Conservation (phyloP, 2,329 filamentous ascomycete species). For the Calonectria leucothoes region DNA sequence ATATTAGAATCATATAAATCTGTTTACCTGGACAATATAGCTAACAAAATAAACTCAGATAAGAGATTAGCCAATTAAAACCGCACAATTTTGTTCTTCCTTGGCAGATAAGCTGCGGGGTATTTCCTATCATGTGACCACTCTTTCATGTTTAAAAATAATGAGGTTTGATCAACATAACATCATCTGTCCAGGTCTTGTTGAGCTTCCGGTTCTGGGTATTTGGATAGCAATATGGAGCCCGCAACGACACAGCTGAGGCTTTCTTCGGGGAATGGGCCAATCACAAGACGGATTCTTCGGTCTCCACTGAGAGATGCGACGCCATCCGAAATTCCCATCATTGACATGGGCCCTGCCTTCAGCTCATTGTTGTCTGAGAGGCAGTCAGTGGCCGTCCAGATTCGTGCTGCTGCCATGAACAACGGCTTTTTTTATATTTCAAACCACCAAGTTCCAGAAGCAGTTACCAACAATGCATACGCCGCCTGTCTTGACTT, state of each 20-base stretch:
- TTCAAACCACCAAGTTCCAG: constrained; percentile 1
- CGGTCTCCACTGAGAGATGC: not conserved
- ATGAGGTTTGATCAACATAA: not conserved
- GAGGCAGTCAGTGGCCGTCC: not conserved
- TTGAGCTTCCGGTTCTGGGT: not conserved
- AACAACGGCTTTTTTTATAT: constrained; percentile 14
- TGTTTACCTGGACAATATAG: too few species aligned
- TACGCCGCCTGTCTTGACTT: not conserved
- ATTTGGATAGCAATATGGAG: not conserved
- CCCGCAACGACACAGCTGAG: not conserved
- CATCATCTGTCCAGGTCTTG: not conserved
- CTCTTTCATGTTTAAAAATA: not conserved
- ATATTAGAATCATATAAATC: too few species aligned
- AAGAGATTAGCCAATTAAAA: not conserved
- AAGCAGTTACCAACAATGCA: not conserved
- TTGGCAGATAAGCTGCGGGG: not conserved
- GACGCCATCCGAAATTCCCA: constrained; percentile 9
- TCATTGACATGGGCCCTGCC: not conserved
- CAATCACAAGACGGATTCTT: not conserved
- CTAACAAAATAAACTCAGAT: not conserved
- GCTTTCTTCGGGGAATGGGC: not conserved
- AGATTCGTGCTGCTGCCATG: not conserved
- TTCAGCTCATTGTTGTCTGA: not conserved
- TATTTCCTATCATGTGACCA: not conserved
- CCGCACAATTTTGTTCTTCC: not conserved